phyloP scores from a whole-genome alignment of 176 grass and related monocot genomes.

The Lolium perenne region DNA sequence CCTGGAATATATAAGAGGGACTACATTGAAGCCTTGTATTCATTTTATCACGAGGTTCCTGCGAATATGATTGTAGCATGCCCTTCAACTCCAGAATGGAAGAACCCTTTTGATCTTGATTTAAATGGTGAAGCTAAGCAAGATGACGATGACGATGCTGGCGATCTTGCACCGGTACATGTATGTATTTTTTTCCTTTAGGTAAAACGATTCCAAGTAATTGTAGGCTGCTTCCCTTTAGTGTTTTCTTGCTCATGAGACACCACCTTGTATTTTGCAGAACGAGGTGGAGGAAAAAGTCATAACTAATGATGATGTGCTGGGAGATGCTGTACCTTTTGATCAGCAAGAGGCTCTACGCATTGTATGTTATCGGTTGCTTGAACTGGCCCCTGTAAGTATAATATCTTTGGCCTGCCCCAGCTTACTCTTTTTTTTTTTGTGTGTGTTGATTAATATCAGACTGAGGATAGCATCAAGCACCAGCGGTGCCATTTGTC shows the following conservation, averaged over 20 bases:
- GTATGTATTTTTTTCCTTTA: constrained; percentile 50
- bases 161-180: constrained; percentile 54
- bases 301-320: constrained; percentile 91
- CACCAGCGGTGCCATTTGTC: background rate
- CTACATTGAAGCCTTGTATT: constrained; percentile 87
- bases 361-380: constrained; percentile 73
- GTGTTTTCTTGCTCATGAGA: constrained; percentile 24
- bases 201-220: constrained; percentile 11
- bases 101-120: constrained; percentile 87
- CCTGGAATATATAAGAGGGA: constrained; percentile 99
- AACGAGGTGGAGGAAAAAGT: constrained; percentile 64
- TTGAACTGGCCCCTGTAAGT: constrained; percentile 82
- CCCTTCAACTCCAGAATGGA: constrained; percentile 94
- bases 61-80: constrained; percentile 70
- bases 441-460: background rate
- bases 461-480: constrained; percentile 24
- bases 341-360: constrained; percentile 86
- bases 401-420: constrained; percentile 8
- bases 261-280: constrained; percentile 52
- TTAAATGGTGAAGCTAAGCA: constrained; percentile 96
- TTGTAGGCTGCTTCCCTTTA: constrained; percentile 26
- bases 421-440: background rate
- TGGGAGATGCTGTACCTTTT: constrained; percentile 81
- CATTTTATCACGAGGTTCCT: constrained; percentile 95
- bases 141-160: constrained; percentile 80